A percentile compares a stretch with the other conserved stretches of the same genome.
Evolutionary conservation across 192 early-diverging fungal genomes (phyloP).

Genomic region (Linnemannia hyalina): DNA sequence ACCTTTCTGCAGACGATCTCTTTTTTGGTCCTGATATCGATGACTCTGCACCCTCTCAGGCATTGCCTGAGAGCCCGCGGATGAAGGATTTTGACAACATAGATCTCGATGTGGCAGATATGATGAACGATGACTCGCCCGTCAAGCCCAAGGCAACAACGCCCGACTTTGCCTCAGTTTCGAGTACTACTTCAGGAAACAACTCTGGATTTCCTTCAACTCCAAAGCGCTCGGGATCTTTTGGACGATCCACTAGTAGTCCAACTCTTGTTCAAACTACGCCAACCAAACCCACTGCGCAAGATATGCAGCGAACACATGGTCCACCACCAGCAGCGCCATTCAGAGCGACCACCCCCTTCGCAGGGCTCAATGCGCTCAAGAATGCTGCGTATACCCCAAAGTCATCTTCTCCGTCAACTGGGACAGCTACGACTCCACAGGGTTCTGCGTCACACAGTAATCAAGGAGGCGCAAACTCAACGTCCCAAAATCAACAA

Average conservation of each 20-base stretch:
- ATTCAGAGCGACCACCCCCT: not conserved
- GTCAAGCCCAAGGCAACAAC: slow-evolving; percentile 6
- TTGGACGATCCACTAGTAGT: slow-evolving; percentile 27
- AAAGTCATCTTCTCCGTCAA: not conserved
- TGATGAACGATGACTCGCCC: slow-evolving; percentile 35
- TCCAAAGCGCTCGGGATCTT: slow-evolving; percentile 13
- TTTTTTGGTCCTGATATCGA: slow-evolving; percentile 44
- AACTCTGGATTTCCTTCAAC: not conserved
- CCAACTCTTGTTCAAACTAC: slow-evolving; percentile 40
- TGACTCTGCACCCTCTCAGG: slow-evolving; percentile 22
- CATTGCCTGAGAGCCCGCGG: slow-evolving; percentile 39
- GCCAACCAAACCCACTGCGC: slow-evolving; percentile 8
- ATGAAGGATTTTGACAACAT: slow-evolving; percentile 38
- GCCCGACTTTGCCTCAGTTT: not conserved
- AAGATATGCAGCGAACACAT: not conserved
- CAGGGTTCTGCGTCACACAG: not conserved
- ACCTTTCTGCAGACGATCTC: slow-evolving; percentile 16
- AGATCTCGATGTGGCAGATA: slow-evolving; percentile 22
- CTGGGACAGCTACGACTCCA: too few species aligned
- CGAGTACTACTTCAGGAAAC: not conserved
- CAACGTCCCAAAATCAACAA: not conserved
- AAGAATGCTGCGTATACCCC: not conserved
- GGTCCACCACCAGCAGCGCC: not conserved
- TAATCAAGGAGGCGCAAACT: not conserved
- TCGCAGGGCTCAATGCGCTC: not conserved